These are phyloP conservation scores for Hypoxylon sp. DNA, from an alignment of 2,329 filamentous ascomycete genomes.

Conservation along the genomic window DNA sequence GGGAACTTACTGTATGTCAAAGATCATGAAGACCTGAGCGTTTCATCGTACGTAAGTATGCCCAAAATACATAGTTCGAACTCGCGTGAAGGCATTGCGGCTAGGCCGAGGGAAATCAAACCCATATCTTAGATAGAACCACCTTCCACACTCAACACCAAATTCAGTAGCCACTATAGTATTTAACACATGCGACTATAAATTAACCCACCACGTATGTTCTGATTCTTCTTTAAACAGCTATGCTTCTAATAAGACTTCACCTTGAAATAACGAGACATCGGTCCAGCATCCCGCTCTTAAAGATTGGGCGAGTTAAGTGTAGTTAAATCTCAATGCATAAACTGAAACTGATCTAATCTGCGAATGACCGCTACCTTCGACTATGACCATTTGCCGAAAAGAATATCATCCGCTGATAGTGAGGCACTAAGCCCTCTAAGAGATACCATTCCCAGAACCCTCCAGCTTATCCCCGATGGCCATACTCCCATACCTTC, in stretches of 20 bases:
- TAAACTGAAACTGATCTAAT: neutral
- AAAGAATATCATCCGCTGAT: neutral
- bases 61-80: neutral
- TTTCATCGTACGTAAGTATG: neutral
- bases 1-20: neutral
- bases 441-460: neutral
- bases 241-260: too few relatives aligned
- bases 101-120: too few relatives aligned
- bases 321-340: neutral
- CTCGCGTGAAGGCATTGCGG: neutral
- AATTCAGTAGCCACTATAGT: neutral
- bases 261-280: too few relatives aligned
- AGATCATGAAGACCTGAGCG: neutral
- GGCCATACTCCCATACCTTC: neutral
- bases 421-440: neutral
- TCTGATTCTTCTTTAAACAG: too few relatives aligned
- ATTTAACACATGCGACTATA: too few relatives aligned
- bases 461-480: neutral
- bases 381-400: neutral
- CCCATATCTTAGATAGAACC: too few relatives aligned
- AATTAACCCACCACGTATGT: too few relatives aligned
- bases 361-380: neutral
- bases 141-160: neutral
- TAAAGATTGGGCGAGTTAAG: neutral
- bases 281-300: neutral